Evolutionary conservation across 2,329 filamentous ascomycete genomes (phyloP), one percentile per base, ranked within the genome.

Genomic region (Mollisiaceae sp.): DNA sequence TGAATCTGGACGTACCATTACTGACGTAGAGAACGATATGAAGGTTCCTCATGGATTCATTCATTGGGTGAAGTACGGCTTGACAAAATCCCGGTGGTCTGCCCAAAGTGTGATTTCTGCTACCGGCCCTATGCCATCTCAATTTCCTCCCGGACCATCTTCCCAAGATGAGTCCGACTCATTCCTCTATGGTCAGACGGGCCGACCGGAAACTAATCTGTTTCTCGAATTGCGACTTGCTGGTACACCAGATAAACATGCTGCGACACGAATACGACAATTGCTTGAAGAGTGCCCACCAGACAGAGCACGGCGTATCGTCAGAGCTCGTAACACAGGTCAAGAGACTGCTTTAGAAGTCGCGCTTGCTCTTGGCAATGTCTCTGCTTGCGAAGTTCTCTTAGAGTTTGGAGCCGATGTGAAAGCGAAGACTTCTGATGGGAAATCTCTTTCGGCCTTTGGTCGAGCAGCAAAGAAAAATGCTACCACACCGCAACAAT

Each of bases 21-120:
- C 24, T n/a, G 24, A 54, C 1, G 14, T 54, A 6, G 50, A 54
- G 22, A 24, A 54, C n/a, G 24, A 54, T 18, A 54, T 54, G 50
- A 4, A 18, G 18, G 50, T 54, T 15, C 22, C 12, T 8, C 50
- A 27, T 24, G 50, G 50, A 15, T 54, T 54, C 27, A 54, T 54
- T 32, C 9, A 11, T 12, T 35, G 22, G 22, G 50, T 54, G n/a
- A 50, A 43, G 15, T 43, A 43, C n/a, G 41, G 41, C 41, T 43
- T 43, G 15, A 43, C 41, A n/a, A 43, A n/a, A n/a, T 43, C 45
- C 12, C n/a, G 45, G 12, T 50, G 15, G 6, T 50, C 45, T 11
- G n/a, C 22, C 18, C 50, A 54, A 8, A 54, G 50, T 54, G 50
- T 35, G 6, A 54, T 54, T 18, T 54, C 50, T 54, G 50, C 50